A percentile compares a stretch with the other conserved stretches of the same genome.
Conservation (phyloP, 208 protist species). For the Histomonas meleagridis region DNA sequence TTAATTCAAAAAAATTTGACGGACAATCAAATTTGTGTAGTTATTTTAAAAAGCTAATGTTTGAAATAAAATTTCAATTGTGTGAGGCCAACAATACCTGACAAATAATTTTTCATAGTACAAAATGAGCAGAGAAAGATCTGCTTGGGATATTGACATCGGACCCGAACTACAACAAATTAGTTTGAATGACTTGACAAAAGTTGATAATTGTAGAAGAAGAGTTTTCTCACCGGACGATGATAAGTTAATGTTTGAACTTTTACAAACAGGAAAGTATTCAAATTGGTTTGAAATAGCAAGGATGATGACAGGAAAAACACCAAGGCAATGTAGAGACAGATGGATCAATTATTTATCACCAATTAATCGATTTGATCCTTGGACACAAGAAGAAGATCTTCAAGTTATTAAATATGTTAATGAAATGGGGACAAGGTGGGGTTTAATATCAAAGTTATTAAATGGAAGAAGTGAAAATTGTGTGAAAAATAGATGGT, state of each 20-base stretch:
- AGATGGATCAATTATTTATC: background rate
- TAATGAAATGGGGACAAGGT: background rate
- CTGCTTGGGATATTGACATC: too few relatives aligned
- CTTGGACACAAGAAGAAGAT: background rate
- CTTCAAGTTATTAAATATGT: background rate
- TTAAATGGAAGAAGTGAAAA: background rate
- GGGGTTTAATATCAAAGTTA: background rate
- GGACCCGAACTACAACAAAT: too few relatives aligned
- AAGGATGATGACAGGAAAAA: background rate
- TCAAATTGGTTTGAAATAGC: background rate
- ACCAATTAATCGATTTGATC: background rate
- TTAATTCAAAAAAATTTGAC: too few relatives aligned
- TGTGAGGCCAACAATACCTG: too few relatives aligned
- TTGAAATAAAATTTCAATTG: too few relatives aligned
- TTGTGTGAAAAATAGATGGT: background rate
- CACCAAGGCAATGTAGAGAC: background rate
- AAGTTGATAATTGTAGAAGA: too few relatives aligned
- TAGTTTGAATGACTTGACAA: too few relatives aligned
- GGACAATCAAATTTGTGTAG: too few relatives aligned
- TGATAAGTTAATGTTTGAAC: background rate
- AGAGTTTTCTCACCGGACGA: background rate
- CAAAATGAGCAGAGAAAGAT: too few relatives aligned
- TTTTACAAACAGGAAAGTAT: background rate
- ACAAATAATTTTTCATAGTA: too few relatives aligned
- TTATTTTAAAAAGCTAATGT: too few relatives aligned